Conservation (phyloP, 2,329 filamentous ascomycete species). For the Sporothrix phasma region DNA sequence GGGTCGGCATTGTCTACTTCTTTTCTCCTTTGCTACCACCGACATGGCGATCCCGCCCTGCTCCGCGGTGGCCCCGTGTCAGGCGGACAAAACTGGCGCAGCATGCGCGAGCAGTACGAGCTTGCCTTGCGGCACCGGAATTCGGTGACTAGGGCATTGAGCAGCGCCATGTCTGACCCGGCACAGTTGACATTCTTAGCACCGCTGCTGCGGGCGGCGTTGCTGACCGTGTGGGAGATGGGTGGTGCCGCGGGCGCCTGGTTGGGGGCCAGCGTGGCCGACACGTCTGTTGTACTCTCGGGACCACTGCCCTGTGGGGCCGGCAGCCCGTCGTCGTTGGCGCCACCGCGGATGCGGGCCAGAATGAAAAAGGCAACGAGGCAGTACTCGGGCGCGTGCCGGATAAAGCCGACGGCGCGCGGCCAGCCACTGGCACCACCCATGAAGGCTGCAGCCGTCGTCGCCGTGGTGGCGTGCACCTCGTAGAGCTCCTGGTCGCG, state of each 20-base stretch:
- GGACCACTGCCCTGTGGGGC: no score
- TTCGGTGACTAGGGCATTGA: slow-evolving; percentile 1
- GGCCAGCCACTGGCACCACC: neutral
- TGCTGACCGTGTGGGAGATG: slow-evolving; percentile 3
- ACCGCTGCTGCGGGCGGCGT: neutral
- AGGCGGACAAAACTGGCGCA: neutral
- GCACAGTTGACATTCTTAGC: neutral
- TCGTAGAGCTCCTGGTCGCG: slow-evolving; percentile 5
- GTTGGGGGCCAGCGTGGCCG: neutral
- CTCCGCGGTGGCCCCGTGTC: neutral
- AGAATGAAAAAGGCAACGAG: slow-evolving; percentile 2
- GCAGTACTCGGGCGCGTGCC: slow-evolving; percentile 6
- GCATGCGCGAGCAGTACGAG: slow-evolving; percentile 5
- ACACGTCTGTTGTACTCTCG: no score
- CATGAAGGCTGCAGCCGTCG: neutral
- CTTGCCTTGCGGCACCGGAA: slow-evolving; percentile 5
- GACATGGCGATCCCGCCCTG: neutral
- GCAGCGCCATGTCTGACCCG: neutral
- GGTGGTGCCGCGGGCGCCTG: neutral
- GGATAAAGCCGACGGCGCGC: neutral
- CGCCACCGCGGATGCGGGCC: neutral
- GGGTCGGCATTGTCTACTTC: neutral
- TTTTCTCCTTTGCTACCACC: neutral
- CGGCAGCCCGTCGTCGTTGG: neutral
- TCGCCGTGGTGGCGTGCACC: neutral